phyloP scores from a whole-genome alignment of 1,284 basidiomycete genomes.

The Leccinum fuscescens region DNA sequence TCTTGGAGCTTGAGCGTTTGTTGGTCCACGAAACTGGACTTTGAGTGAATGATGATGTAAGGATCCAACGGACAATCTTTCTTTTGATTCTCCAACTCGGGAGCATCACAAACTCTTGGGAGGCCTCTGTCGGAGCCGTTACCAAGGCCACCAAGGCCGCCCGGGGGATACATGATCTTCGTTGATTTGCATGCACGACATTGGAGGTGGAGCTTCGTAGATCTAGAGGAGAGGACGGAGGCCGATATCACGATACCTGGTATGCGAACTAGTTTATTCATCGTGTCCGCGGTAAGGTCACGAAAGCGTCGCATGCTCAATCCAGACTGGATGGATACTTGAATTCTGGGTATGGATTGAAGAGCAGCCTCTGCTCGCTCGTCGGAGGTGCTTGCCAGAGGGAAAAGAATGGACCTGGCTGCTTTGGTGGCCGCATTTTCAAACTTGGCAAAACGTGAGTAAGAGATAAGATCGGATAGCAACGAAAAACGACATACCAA shows the following conservation, averaged over 20 bases:
- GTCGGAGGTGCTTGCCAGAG: conserved; percentile 53
- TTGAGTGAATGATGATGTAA: conserved; percentile 94
- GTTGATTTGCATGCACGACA: conserved; percentile 88
- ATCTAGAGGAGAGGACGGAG: conserved; percentile 89
- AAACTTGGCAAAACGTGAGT: conserved; percentile 52
- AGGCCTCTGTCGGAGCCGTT: conserved; percentile 78
- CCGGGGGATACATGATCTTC: conserved; percentile 79
- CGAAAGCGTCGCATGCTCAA: conserved; percentile 94
- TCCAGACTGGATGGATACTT: conserved; percentile 86
- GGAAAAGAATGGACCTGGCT: conserved; percentile 79
- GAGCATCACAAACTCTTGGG: conserved; percentile 82
- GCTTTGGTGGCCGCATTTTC: conserved; percentile 85
- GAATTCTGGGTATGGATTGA: conserved; percentile 79
- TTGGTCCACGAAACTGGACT: conserved; percentile 93
- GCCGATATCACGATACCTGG: conserved; percentile 99
- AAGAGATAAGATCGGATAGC: not conserved
- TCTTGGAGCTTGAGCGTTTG: conserved; percentile 98
- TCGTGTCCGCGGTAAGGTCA: conserved; percentile 88
- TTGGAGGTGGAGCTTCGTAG: conserved; percentile 89
- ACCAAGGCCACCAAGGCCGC: conserved; percentile 85
- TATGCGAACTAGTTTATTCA: conserved; percentile 94
- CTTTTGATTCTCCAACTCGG: conserved; percentile 70
- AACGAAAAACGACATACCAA: conserved; percentile 51
- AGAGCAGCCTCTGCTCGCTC: conserved; percentile 55
- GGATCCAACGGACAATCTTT: conserved; percentile 97